Conservation (phyloP, 1,284 basidiomycete species). For the Ganoderma leucocontextum region DNA sequence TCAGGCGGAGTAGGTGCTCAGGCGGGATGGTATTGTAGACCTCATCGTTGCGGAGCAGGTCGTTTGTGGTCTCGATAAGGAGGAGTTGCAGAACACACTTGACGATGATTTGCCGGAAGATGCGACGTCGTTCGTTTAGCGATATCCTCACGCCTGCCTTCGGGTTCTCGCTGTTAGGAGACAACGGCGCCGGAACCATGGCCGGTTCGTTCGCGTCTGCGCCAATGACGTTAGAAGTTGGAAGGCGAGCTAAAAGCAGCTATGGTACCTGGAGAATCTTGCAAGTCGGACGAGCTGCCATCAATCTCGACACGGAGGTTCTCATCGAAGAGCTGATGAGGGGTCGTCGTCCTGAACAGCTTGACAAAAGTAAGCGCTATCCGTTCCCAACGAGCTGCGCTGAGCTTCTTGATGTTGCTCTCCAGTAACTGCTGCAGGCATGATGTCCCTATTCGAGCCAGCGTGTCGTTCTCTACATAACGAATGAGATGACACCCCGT, state of each 20-base stretch:
- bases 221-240: conserved; percentile 12
- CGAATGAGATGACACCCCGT: neutral
- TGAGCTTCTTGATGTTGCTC: conserved; percentile 92
- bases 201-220: conserved; percentile 71
- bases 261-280: conserved; percentile 59
- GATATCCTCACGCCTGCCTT: conserved; percentile 58
- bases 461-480: conserved; percentile 91
- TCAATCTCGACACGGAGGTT: conserved; percentile 85
- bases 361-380: conserved; percentile 95
- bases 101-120: conserved; percentile 99
- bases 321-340: conserved; percentile 96
- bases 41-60: conserved; percentile 90
- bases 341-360: conserved; percentile 97
- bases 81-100: conserved; percentile 99
- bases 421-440: conserved; percentile 97
- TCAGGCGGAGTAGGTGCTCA: conserved; percentile 90
- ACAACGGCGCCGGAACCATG: conserved; percentile 83
- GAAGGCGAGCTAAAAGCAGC: neutral
- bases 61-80: conserved; percentile 97
- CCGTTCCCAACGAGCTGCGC: conserved; percentile 87
- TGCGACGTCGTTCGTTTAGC: conserved; percentile 80
- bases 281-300: conserved; percentile 59
- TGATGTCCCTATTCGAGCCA: conserved; percentile 97
- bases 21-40: conserved; percentile 97
- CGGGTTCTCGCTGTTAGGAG: conserved; percentile 64